These are phyloP conservation scores for Blastobotrys serpentis DNA, from an alignment of 1,139 yeast species.

Conservation along the genomic window DNA sequence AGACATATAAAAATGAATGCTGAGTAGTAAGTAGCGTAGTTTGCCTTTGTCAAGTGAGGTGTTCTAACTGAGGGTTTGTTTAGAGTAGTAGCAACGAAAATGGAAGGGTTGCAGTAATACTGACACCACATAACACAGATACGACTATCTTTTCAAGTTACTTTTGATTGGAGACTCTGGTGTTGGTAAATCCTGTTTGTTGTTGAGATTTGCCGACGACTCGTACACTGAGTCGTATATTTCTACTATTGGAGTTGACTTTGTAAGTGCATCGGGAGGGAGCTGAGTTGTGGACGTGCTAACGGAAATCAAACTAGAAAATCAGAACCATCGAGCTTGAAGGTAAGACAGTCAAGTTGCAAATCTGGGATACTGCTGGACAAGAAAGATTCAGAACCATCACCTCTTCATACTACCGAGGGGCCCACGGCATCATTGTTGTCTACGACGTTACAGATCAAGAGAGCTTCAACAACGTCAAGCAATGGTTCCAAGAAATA, in stretches of 20 bases:
- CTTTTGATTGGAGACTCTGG: slow-evolving; percentile 97
- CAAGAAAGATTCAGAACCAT: slow-evolving; percentile 98
- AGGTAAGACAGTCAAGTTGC: slow-evolving; percentile 95
- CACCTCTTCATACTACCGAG: slow-evolving; percentile 97
- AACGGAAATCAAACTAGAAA: too few species aligned
- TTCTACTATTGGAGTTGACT: slow-evolving; percentile 97
- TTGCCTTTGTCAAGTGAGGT: too few species aligned
- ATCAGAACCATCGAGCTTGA: slow-evolving; percentile 95
- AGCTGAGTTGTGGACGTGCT: too few species aligned
- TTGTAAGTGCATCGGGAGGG: too few species aligned
- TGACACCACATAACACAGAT: slow-evolving; percentile 37
- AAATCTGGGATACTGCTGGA: slow-evolving; percentile 99
- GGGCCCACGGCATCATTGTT: slow-evolving; percentile 97
- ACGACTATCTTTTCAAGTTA: slow-evolving; percentile 95
- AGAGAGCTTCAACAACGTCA: slow-evolving; percentile 94
- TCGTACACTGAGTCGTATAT: slow-evolving; percentile 96
- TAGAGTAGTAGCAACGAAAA: not conserved
- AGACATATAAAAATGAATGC: slow-evolving; percentile 9
- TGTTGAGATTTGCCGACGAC: slow-evolving; percentile 94
- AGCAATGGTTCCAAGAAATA: slow-evolving; percentile 98
- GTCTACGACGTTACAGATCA: slow-evolving; percentile 98
- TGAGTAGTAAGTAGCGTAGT: slow-evolving; percentile 9
- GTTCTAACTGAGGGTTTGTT: not conserved
- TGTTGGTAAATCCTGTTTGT: slow-evolving; percentile 94
- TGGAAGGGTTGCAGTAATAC: not conserved